Evolutionary conservation across 1,284 basidiomycete species (phyloP), one percentile per base, ranked within the genome.

Genomic region (Cystobasidiaceae sp.): DNA sequence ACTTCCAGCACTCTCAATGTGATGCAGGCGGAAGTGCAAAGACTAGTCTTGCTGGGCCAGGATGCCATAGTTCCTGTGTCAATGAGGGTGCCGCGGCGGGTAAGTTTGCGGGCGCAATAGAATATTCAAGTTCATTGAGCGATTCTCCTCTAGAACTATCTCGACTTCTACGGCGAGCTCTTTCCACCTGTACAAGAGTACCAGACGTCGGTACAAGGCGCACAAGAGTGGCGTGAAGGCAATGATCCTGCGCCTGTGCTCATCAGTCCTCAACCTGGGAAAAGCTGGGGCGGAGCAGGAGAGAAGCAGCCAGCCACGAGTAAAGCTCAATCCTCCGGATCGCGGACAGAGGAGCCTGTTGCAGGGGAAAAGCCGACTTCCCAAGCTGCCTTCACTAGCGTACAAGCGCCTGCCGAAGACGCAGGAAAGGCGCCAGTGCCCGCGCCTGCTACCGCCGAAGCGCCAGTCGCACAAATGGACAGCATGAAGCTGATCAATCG

Each of bases 121-220:
- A 46, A 39, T 30, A n/a, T n/a, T n/a, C n/a, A n/a, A n/a, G n/a
- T n/a, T n/a, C n/a, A n/a, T n/a, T n/a, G n/a, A n/a, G n/a, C n/a
- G n/a, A n/a, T n/a, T n/a, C n/a, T n/a, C n/a, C n/a, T n/a, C n/a
- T 41, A 56, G 54, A 78, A 78, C 59, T 74, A 80, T 48, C 74
- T 81, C 48, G 80, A 81, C 66, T 81, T 76, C 55, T 77, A 79
- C 55, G 69, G 70, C 2, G 79, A 80, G 48, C 69, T 80, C 25
- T 79, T 74, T 55, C 80, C 80, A 11, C 74, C 66, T 46, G 27
- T 55, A 28, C 44, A 37, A 44, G 39, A 25, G n/a, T 44, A 51
- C 23, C 9, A 32, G 19, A 49, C 73, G 76, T 72, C 78, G 11
- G 78, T 76, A 19, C 77, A 78, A 63, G 67, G 60, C 0, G 71